phyloP scores from a whole-genome alignment of 805 yeast genomes.

The Metschnikowia borealis region DNA sequence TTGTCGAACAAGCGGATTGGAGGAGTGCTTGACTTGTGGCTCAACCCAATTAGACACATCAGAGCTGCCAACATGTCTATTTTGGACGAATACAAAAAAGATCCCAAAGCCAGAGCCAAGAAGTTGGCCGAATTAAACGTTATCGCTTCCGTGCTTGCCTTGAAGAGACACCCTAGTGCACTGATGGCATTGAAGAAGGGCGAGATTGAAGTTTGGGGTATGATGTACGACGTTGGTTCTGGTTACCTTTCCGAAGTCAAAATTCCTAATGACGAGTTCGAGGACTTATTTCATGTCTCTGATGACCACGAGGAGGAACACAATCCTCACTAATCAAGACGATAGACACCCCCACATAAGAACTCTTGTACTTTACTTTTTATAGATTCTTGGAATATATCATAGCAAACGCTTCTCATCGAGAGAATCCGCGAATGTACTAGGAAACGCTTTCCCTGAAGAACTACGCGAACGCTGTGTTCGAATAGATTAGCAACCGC shows the following conservation, averaged over 20 bases:
- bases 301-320: slow-evolving; percentile 28
- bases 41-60: slow-evolving; percentile 20
- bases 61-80: slow-evolving; percentile 18
- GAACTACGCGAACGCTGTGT: no score
- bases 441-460: no score
- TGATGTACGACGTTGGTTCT: slow-evolving; percentile 20
- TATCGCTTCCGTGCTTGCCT: slow-evolving; percentile 17
- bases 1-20: slow-evolving; percentile 20
- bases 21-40: slow-evolving; percentile 22
- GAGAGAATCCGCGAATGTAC: no score
- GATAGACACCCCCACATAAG: background rate
- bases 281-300: slow-evolving; percentile 37
- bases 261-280: slow-evolving; percentile 39
- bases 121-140: slow-evolving; percentile 22
- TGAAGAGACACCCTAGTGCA: slow-evolving; percentile 21
- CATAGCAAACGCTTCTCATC: background rate
- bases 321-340: slow-evolving; percentile 18
- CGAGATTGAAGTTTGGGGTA: slow-evolving; percentile 21
- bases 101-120: slow-evolving; percentile 18
- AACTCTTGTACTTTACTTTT: background rate
- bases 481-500: no score
- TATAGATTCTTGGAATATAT: background rate
- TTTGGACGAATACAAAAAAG: slow-evolving; percentile 14
- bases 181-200: slow-evolving; percentile 19
- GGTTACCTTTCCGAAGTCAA: slow-evolving; percentile 20